phyloP scores from a whole-genome alignment of 2,329 filamentous ascomycete genomes.

The Celoporthe dispersa region DNA sequence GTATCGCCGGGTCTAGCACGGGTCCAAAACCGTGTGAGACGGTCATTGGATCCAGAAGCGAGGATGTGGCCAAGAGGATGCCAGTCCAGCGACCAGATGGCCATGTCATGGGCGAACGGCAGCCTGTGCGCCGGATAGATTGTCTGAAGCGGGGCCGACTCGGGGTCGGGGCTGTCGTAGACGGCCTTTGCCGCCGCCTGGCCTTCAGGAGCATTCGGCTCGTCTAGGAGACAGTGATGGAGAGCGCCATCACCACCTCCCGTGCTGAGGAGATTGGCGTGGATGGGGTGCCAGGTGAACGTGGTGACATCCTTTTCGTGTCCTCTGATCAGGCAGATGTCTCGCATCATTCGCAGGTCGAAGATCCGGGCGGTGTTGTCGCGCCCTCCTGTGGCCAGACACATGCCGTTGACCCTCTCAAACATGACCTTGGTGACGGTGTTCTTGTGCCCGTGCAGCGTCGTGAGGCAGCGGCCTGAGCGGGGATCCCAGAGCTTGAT shows the following conservation, averaged over 20 bases:
- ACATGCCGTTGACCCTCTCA: slow-evolving; percentile 80
- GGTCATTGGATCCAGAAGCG: slow-evolving; percentile 93
- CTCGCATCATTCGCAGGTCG: slow-evolving; percentile 97
- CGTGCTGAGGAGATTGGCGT: slow-evolving; percentile 85
- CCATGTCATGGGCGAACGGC: slow-evolving; percentile 87
- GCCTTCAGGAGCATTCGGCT: slow-evolving; percentile 82
- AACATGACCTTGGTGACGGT: slow-evolving; percentile 93
- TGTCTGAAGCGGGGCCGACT: slow-evolving; percentile 82
- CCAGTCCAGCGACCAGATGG: slow-evolving; percentile 98
- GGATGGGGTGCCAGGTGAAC: slow-evolving; percentile 90
- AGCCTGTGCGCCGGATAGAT: slow-evolving; percentile 89
- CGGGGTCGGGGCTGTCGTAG: slow-evolving; percentile 82
- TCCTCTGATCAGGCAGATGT: slow-evolving; percentile 89
- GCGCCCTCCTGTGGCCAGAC: slow-evolving; percentile 89
- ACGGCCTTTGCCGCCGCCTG: slow-evolving; percentile 74
- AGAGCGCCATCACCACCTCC: slow-evolving; percentile 89
- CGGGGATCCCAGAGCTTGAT: slow-evolving; percentile 99
- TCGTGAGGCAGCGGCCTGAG: slow-evolving; percentile 86
- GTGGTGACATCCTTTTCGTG: slow-evolving; percentile 97
- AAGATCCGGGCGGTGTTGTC: slow-evolving; percentile 94
- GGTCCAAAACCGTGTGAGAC: slow-evolving; percentile 96
- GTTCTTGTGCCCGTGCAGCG: slow-evolving; percentile 95
- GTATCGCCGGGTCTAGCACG: slow-evolving; percentile 84
- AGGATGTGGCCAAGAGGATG: slow-evolving; percentile 95
- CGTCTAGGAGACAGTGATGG: slow-evolving; percentile 93